Conservation (phyloP, 2,329 filamentous ascomycete genomes). For the Hawksworthiomyces lignivorus region DNA sequence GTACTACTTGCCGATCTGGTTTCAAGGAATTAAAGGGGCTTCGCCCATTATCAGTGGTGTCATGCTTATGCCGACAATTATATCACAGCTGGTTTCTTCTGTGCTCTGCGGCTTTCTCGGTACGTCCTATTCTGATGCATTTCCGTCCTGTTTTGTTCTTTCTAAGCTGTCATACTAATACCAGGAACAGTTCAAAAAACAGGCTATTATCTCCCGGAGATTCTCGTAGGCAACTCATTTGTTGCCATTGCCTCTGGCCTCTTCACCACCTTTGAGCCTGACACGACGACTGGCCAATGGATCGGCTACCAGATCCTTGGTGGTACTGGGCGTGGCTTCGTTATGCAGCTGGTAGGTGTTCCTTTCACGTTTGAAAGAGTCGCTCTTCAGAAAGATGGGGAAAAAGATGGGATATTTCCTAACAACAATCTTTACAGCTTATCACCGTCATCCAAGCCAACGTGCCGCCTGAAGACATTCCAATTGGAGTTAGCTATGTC, state of each 20-base stretch:
- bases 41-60: constrained; percentile 17
- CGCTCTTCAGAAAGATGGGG: too few species aligned
- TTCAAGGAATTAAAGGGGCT: constrained; percentile 24
- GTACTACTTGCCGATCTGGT: constrained; percentile 26
- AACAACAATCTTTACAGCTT: constrained; percentile 25
- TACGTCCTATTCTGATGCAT: not conserved
- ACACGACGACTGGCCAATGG: constrained; percentile 42
- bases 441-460: constrained; percentile 45
- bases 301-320: constrained; percentile 51
- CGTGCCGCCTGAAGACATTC: constrained; percentile 38
- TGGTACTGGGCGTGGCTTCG: constrained; percentile 20
- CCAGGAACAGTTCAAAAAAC: constrained; percentile 21
- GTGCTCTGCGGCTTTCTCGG: constrained; percentile 8
- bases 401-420: too few species aligned
- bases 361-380: too few species aligned
- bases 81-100: constrained; percentile 9
- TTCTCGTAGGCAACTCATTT: constrained; percentile 30
- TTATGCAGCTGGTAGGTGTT: constrained; percentile 11
- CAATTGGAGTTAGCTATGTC: constrained; percentile 43
- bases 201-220: constrained; percentile 37
- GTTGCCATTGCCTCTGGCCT: constrained; percentile 43
- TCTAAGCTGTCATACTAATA: too few species aligned
- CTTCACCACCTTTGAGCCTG: constrained; percentile 42
- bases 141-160: not conserved
- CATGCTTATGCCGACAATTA: constrained; percentile 13